Evolutionary conservation across 2,329 filamentous ascomycete species (phyloP).

Genomic region (Ophiognomonia clavigignenti-juglandacearum): DNA sequence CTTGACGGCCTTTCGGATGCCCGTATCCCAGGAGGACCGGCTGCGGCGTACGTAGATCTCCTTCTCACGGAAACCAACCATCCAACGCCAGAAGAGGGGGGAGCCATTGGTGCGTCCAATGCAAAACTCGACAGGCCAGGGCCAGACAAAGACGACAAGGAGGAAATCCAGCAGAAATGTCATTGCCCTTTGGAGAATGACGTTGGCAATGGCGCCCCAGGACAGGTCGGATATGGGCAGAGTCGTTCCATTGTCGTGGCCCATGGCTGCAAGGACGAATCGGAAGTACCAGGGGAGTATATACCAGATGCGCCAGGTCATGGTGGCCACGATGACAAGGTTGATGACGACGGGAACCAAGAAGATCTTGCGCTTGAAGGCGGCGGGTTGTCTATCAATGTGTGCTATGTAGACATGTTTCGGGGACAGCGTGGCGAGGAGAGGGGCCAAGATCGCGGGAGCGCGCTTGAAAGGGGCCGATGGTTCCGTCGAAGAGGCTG

Average conservation of each 20-base stretch:
- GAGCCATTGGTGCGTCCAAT: conserved; percentile 52
- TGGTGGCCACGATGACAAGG: conserved; percentile 55
- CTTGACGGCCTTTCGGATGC: conserved; percentile 49
- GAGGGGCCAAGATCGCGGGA: conserved; percentile 57
- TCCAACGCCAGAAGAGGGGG: conserved; percentile 69
- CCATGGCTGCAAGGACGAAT: conserved; percentile 60
- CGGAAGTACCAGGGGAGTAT: conserved; percentile 69
- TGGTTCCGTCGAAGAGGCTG: conserved; percentile 23
- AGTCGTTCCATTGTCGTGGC: conserved; percentile 60
- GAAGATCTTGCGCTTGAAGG: conserved; percentile 81
- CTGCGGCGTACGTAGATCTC: conserved; percentile 81
- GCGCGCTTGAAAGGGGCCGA: conserved; percentile 66
- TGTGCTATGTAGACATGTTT: conserved; percentile 79
- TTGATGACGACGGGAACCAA: conserved; percentile 75
- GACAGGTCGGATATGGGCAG: conserved; percentile 54
- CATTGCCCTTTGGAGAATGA: conserved; percentile 54
- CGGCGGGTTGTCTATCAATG: conserved; percentile 64
- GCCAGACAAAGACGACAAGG: conserved; percentile 62
- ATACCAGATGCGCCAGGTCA: conserved; percentile 63
- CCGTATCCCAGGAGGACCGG: conserved; percentile 60
- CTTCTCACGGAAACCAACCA: conserved; percentile 68
- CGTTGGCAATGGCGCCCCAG: conserved; percentile 50
- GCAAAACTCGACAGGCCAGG: conserved; percentile 71
- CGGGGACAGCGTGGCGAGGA: conserved; percentile 62
- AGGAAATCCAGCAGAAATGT: conserved; percentile 72